These are phyloP conservation scores for Apiotrichum montevideense DNA, from an alignment of 1,284 basidiomycete species.

Conservation along the genomic window DNA sequence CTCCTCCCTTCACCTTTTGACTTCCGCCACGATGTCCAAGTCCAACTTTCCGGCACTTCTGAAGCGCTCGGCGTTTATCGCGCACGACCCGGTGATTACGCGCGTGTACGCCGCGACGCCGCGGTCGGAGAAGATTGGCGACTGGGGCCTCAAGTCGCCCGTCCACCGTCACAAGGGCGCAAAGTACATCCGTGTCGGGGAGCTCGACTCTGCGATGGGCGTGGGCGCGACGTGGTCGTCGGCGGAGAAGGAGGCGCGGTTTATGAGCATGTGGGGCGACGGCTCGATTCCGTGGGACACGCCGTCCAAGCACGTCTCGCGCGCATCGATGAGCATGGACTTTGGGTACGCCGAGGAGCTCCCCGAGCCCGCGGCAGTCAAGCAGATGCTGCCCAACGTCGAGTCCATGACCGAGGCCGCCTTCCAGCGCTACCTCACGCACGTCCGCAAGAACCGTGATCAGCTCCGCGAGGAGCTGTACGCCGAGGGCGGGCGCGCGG, in stretches of 20 bases:
- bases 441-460: slow-evolving; percentile 23
- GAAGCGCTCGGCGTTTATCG: slow-evolving; percentile 36
- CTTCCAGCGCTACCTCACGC: slow-evolving; percentile 37
- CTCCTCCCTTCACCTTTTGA: background rate
- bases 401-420: slow-evolving; percentile 37
- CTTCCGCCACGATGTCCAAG: slow-evolving; percentile 22
- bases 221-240: slow-evolving; percentile 37
- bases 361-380: slow-evolving; percentile 4
- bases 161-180: slow-evolving; percentile 30
- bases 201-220: slow-evolving; percentile 35
- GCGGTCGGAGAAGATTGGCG: slow-evolving; percentile 22
- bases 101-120: slow-evolving; percentile 43
- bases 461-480: slow-evolving; percentile 12
- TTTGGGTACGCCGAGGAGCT: slow-evolving; percentile 1
- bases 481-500: background rate
- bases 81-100: slow-evolving; percentile 44
- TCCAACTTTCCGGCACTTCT: slow-evolving; percentile 40
- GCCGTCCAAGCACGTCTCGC: background rate
- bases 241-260: slow-evolving; percentile 43
- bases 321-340: background rate
- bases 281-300: slow-evolving; percentile 32
- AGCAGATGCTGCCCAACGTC: slow-evolving; percentile 33
- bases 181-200: slow-evolving; percentile 34
- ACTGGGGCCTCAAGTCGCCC: slow-evolving; percentile 44
- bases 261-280: slow-evolving; percentile 40